Conservation (phyloP, 2,329 filamentous ascomycete genomes). For the Arthrinium phaeospermum region DNA sequence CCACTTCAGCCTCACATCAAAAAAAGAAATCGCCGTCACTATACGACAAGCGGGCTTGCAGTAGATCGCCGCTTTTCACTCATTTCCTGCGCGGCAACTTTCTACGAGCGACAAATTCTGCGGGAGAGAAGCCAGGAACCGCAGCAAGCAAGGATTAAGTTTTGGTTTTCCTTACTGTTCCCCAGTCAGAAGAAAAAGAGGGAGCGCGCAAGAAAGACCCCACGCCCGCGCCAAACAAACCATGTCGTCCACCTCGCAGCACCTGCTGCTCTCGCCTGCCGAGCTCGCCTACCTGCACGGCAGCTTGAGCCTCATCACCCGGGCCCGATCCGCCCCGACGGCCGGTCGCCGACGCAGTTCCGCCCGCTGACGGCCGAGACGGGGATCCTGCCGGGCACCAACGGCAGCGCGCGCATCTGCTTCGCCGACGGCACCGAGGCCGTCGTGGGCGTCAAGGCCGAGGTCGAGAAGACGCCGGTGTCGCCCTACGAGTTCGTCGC, state of each 20-base stretch:
- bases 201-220: neutral
- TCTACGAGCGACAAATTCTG: neutral
- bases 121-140: neutral
- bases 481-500: constrained; percentile 33
- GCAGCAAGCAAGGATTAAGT: too few species aligned
- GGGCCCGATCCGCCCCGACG: constrained; percentile 77
- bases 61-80: neutral
- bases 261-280: constrained; percentile 85
- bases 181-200: neutral
- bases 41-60: neutral
- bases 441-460: constrained; percentile 92
- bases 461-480: constrained; percentile 76
- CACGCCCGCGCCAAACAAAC: neutral
- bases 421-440: constrained; percentile 96
- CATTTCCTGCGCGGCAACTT: neutral
- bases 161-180: neutral
- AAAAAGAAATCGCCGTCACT: constrained; percentile 16
- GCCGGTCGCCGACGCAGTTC: constrained; percentile 82
- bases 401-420: constrained; percentile 91
- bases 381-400: constrained; percentile 84
- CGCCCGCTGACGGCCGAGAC: constrained; percentile 89
- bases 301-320: constrained; percentile 83
- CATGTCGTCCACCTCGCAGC: constrained; percentile 64
- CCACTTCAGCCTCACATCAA: constrained; percentile 28
- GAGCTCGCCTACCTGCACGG: constrained; percentile 95